These are phyloP conservation scores for Aspergillus awamori DNA, from an alignment of 2,329 filamentous ascomycete genomes.

Conservation along the genomic window DNA sequence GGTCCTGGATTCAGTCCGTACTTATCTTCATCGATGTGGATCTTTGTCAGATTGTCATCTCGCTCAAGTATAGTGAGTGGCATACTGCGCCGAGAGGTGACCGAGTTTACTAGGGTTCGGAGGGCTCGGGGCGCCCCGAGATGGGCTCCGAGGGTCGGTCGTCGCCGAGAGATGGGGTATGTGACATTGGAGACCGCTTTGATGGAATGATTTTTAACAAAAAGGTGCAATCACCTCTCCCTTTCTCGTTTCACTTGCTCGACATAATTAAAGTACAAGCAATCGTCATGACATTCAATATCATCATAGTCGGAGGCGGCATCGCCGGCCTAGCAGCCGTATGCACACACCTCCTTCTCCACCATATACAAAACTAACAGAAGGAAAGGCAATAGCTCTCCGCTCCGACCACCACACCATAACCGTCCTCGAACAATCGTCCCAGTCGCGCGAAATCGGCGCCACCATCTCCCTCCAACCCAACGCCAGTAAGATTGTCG, in stretches of 20 bases:
- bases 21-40: not conserved
- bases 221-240: no score
- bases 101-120: not conserved
- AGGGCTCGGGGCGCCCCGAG: slow-evolving; percentile 5
- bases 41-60: not conserved
- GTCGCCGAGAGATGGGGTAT: not conserved
- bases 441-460: slow-evolving; percentile 45
- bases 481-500: slow-evolving; percentile 31
- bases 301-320: slow-evolving; percentile 55
- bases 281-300: slow-evolving; percentile 35
- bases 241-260: no score
- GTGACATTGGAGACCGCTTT: no score
- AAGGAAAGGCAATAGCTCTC: slow-evolving; percentile 29
- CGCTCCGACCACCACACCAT: slow-evolving; percentile 26
- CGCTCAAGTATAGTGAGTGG: no score
- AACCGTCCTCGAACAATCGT: slow-evolving; percentile 29
- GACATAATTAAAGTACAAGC: fast-evolving
- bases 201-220: not conserved
- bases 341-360: not conserved
- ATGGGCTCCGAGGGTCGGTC: not conserved
- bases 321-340: slow-evolving; percentile 39
- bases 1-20: not conserved
- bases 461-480: slow-evolving; percentile 53
- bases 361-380: not conserved
- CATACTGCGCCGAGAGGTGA: not conserved